Evolutionary conservation across 2,329 filamentous ascomycete species (phyloP).

Genomic region (Pseudophaeomoniella oleicola): DNA sequence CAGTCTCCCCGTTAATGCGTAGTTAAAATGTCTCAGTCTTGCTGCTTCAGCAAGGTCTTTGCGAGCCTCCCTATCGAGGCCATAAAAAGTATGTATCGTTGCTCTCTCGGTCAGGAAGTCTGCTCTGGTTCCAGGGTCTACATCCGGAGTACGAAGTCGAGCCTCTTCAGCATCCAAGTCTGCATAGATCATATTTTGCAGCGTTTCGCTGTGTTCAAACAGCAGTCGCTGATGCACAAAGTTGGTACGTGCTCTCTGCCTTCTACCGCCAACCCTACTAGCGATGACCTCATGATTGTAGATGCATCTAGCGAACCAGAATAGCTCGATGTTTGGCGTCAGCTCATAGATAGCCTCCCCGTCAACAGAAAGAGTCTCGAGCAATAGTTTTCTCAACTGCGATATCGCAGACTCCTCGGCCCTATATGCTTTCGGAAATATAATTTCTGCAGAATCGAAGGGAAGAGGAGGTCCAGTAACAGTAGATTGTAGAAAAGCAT

Average conservation of each 20-base stretch:
- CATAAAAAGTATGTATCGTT: slow-evolving; percentile 70
- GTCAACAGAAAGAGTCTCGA: slow-evolving; percentile 61
- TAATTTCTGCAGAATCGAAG: slow-evolving; percentile 33
- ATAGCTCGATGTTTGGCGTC: slow-evolving; percentile 70
- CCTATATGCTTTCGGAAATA: slow-evolving; percentile 29
- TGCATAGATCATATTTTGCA: slow-evolving; percentile 47
- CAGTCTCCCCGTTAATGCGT: slow-evolving; percentile 69
- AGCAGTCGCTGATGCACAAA: slow-evolving; percentile 58
- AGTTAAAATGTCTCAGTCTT: slow-evolving; percentile 54
- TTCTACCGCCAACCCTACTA: slow-evolving; percentile 26
- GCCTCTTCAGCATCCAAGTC: slow-evolving; percentile 31
- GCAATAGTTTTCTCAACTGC: slow-evolving; percentile 40
- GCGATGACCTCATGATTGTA: slow-evolving; percentile 34
- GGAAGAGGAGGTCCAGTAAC: slow-evolving; percentile 74
- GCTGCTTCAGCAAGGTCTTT: slow-evolving; percentile 57
- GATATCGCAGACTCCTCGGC: slow-evolving; percentile 25
- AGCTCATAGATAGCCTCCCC: slow-evolving; percentile 76
- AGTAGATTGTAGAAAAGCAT: slow-evolving; percentile 72
- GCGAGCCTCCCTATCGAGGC: slow-evolving; percentile 60
- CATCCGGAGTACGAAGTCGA: slow-evolving; percentile 17
- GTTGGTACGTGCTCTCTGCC: slow-evolving; percentile 59
- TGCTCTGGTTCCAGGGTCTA: slow-evolving; percentile 21
- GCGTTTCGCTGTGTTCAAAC: slow-evolving; percentile 43
- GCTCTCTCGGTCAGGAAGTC: slow-evolving; percentile 70
- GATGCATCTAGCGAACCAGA: slow-evolving; percentile 56